Evolutionary conservation across 129 eudicot genomes (phyloP).

Genomic region (Lonicera japonica): DNA sequence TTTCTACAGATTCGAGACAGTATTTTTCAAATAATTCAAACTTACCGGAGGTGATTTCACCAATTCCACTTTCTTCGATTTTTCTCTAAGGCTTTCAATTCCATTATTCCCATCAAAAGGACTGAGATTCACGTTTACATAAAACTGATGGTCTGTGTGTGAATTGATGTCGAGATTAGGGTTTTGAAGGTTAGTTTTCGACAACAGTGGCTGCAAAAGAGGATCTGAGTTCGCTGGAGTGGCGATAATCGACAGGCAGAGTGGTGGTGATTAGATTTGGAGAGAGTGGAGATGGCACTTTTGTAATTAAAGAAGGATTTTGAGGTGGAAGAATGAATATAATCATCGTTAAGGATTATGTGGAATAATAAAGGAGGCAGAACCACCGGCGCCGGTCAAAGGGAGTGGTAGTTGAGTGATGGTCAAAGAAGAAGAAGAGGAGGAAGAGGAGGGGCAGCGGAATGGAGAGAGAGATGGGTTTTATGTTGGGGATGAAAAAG

Average conservation of each 20-base stretch:
- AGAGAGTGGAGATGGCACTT: conserved; percentile 55
- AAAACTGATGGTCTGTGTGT: conserved; percentile 23
- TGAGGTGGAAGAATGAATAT: conserved; percentile 32
- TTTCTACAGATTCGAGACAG: conserved; percentile 66
- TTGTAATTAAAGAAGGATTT: conserved; percentile 46
- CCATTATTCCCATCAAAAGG: conserved; percentile 24
- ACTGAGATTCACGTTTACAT: conserved; percentile 28
- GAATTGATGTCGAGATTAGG: conserved; percentile 11
- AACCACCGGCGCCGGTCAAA: too few relatives aligned
- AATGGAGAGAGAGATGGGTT: too few relatives aligned
- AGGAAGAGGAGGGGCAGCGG: too few relatives aligned
- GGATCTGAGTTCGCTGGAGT: conserved; percentile 58
- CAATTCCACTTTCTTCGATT: background rate
- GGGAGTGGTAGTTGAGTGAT: too few relatives aligned
- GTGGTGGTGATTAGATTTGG: conserved; percentile 49
- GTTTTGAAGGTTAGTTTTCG: conserved; percentile 2
- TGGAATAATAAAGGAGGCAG: too few relatives aligned
- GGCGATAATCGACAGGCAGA: conserved; percentile 17
- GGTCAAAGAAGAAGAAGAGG: too few relatives aligned
- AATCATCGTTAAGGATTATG: conserved; percentile 36
- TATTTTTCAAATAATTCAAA: conserved; percentile 35
- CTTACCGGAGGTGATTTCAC: background rate
- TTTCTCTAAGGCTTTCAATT: conserved; percentile 15
- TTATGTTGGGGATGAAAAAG: too few relatives aligned
- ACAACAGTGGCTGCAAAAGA: conserved; percentile 37